Evolutionary conservation across 306 rosid genomes (phyloP).

Genomic region (Glycyrrhiza uralensis): DNA sequence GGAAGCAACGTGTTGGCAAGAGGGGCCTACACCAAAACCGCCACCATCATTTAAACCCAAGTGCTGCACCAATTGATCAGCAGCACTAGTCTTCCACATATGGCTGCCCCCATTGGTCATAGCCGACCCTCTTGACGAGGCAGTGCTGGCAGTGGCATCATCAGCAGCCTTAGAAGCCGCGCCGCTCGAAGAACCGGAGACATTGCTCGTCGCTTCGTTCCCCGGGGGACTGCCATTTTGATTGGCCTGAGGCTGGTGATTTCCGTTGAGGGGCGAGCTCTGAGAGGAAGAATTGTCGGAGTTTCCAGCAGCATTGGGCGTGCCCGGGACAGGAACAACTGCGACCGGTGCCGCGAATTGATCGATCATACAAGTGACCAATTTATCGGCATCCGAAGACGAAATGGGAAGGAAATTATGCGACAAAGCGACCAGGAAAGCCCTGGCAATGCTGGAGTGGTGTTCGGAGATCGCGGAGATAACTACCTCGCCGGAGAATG

Average conservation of each 20-base stretch:
- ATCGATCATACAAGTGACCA: constrained; percentile 58
- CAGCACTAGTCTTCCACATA: constrained; percentile 63
- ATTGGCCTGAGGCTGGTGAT: constrained; percentile 38
- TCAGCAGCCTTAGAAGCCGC: constrained; percentile 51
- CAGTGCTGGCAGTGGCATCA: constrained; percentile 46
- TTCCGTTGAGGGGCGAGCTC: constrained; percentile 74
- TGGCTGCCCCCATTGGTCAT: constrained; percentile 61
- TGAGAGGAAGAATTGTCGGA: constrained; percentile 63
- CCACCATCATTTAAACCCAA: constrained; percentile 63
- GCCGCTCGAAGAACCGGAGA: constrained; percentile 57
- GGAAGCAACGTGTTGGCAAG: constrained; percentile 62
- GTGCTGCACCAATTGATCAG: constrained; percentile 62
- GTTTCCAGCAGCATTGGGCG: constrained; percentile 42
- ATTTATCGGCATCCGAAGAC: constrained; percentile 52
- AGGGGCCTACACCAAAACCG: constrained; percentile 42
- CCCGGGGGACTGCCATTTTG: constrained; percentile 57
- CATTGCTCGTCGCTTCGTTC: constrained; percentile 55
- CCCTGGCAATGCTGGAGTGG: constrained; percentile 58
- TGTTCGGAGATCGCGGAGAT: constrained; percentile 49
- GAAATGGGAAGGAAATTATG: constrained; percentile 64
- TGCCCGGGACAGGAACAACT: constrained; percentile 31
- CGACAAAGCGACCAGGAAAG: constrained; percentile 64
- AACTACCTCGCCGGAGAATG: constrained; percentile 57
- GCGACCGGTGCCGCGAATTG: constrained; percentile 45
- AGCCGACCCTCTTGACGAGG: constrained; percentile 55